phyloP scores from a whole-genome alignment of 164 flowering plant species.

The Vitis cinerea region DNA sequence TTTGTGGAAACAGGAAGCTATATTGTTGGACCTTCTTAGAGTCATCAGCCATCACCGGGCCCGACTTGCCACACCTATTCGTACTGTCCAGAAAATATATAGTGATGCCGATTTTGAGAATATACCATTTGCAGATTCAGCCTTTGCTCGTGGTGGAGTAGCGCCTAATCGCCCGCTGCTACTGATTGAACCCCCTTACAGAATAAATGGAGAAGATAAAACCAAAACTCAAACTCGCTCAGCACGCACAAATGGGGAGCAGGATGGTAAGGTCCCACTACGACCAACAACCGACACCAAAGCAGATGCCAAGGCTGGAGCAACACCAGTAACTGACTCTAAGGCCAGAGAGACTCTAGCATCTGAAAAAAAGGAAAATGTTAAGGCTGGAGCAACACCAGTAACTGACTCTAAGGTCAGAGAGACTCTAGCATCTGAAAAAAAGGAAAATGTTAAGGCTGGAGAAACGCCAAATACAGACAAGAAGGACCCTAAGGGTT shows the following conservation, averaged over 20 bases:
- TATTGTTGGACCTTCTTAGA: conserved; percentile 87
- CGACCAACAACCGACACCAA: conserved; percentile 21
- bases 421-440: conserved; percentile 15
- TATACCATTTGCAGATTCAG: conserved; percentile 53
- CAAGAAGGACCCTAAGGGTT: conserved; percentile 14
- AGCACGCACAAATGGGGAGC: conserved; percentile 44
- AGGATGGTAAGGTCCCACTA: conserved; percentile 26
- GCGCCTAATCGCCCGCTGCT: conserved; percentile 56
- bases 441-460: conserved; percentile 22
- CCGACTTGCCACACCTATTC: conserved; percentile 93
- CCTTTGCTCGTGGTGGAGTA: conserved; percentile 36
- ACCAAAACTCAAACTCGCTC: conserved; percentile 48
- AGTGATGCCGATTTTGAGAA: conserved; percentile 71
- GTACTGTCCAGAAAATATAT: conserved; percentile 81
- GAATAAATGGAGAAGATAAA: conserved; percentile 64
- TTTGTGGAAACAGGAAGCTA: conserved; percentile 67
- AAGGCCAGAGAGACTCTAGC: conserved; percentile 20
- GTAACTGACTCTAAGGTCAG: conserved; percentile 19
- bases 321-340: conserved; percentile 15
- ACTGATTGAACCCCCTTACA: conserved; percentile 67
- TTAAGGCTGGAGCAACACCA: conserved; percentile 18
- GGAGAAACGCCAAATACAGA: conserved; percentile 25
- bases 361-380: conserved; percentile 19
- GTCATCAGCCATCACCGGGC: conserved; percentile 96
- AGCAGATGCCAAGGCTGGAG: conserved; percentile 21